Percentiles rank a stretch among this genome's conserved stretches.
These are phyloP conservation scores for Solanum chiquidenum DNA, from an alignment of 257 asterid species.

Conservation along the genomic window DNA sequence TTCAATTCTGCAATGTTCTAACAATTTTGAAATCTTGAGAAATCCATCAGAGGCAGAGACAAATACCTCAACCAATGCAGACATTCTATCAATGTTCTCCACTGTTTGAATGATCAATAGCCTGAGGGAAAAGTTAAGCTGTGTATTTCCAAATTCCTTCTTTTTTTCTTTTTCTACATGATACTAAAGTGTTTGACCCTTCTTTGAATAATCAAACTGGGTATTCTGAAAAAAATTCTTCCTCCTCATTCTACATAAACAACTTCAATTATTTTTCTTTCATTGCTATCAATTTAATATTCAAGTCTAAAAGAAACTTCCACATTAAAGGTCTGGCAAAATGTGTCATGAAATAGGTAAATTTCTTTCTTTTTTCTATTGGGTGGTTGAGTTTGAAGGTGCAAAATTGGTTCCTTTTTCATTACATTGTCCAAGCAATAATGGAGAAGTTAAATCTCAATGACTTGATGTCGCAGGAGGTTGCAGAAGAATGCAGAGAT, in stretches of 20 bases:
- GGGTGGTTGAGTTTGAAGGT: background rate
- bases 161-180: background rate
- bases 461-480: slow-evolving; percentile 48
- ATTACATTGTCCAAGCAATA: background rate
- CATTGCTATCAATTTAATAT: background rate
- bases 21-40: background rate
- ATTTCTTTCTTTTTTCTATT: background rate
- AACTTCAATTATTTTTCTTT: background rate
- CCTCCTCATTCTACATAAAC: background rate
- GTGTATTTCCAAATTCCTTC: background rate
- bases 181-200: background rate
- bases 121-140: background rate
- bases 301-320: background rate
- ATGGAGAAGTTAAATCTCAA: background rate
- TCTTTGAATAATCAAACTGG: background rate
- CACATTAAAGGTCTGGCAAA: background rate
- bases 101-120: background rate
- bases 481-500: slow-evolving; percentile 44
- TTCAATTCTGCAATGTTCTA: background rate
- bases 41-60: background rate
- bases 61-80: background rate
- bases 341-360: background rate
- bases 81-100: background rate
- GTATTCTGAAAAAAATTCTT: background rate
- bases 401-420: background rate